Evolutionary conservation across 768 basidiomycete species (phyloP), one percentile per base, ranked within the genome.

Genomic region (Mycena venus): DNA sequence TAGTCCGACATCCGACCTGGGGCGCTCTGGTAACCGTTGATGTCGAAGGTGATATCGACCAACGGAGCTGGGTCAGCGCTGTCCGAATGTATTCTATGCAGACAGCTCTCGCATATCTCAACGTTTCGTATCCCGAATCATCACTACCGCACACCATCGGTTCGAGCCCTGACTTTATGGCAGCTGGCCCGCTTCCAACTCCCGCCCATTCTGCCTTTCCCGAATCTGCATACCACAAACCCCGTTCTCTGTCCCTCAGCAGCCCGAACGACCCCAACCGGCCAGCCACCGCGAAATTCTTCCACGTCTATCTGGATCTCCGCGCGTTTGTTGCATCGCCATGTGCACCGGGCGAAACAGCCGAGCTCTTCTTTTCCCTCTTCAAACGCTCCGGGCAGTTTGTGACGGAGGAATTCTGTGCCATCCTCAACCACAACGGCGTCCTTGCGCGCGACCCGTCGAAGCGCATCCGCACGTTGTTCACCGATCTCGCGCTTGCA

Each of bases 41-140:
- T 77, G 91, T 94, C 21, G 95, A 96, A 78, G 94, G 94, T 61
- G 94, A 95, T 68, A 86, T 92, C 44, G 95, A 97, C 81, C 85
- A 89, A 21, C 89, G 94, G 60, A 96, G 92, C 80, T 96, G 95
- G 96, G 90, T 96, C 74, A 96, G 94, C 80, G 95, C 95, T 12
- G 90, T 96, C 74, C 90, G 95, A 69, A 97, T 97, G 95, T 97
- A 95, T 82, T 91, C 94, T 49, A 94, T 95, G 92, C 98, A 98
- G 83, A 90, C 90, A 0, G 90, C 93, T 4, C 87, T 95, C 67
- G 96, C 96, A 21, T 95, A 96, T 80, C 89, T 93, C 82, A 91
- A 92, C 76, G 85, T 91, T 42, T 83, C 86, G 21, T 83, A 83
- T 32, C 86, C 88, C 51, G 85, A 85, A 23, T 76, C 83, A n/a